Percentiles rank a stretch among this genome's conserved stretches.
Evolutionary conservation across 768 basidiomycete genomes (phyloP).

Genomic region (Tricholoma matsutake): DNA sequence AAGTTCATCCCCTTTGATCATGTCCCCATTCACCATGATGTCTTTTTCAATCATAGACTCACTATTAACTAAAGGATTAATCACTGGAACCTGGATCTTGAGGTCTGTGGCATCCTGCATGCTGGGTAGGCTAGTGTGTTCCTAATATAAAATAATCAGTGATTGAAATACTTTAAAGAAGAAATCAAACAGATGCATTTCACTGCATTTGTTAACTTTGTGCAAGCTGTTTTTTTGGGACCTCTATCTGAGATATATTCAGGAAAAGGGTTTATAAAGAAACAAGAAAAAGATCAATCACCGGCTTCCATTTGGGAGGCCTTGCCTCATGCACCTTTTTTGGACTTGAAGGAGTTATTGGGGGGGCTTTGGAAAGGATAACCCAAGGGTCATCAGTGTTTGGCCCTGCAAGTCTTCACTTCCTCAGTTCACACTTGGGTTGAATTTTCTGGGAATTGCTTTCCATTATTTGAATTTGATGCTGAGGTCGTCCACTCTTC

Average conservation of each 20-base stretch:
- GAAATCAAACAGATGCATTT: background rate
- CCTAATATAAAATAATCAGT: background rate
- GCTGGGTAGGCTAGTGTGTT: too few relatives aligned
- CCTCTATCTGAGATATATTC: background rate
- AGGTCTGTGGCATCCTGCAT: background rate
- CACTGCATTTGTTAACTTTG: background rate
- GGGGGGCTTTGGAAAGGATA: background rate
- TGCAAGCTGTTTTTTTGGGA: background rate
- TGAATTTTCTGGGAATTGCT: background rate
- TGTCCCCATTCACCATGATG: background rate
- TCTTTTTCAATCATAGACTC: background rate
- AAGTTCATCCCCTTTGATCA: background rate
- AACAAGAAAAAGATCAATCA: background rate
- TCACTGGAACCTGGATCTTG: background rate
- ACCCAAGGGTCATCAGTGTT: background rate
- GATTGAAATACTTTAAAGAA: background rate
- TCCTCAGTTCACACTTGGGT: background rate
- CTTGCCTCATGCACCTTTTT: background rate
- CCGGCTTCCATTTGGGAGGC: background rate
- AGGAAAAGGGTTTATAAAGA: background rate
- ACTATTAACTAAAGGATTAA: background rate
- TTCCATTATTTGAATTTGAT: background rate
- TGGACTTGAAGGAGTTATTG: background rate
- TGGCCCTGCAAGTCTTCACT: background rate
- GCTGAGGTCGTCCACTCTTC: background rate